These are phyloP conservation scores for Penicillium thymicola DNA, from an alignment of 2,329 filamentous ascomycete species.

Conservation along the genomic window DNA sequence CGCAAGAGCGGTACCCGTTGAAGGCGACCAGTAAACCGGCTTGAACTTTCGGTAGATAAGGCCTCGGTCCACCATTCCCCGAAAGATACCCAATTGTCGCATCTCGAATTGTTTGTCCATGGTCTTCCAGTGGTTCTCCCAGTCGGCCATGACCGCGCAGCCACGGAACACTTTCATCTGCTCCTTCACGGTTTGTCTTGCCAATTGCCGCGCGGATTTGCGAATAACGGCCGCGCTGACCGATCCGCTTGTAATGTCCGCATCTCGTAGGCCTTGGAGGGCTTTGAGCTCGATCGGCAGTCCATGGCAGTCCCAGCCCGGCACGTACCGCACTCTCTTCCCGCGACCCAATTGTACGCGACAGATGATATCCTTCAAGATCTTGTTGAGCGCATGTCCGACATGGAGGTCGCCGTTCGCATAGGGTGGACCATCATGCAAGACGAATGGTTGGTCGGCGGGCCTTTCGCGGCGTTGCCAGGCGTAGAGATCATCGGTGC, in stretches of 20 bases:
- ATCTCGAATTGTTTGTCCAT: conserved; percentile 62
- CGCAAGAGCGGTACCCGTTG: conserved; percentile 61
- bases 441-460: conserved; percentile 62
- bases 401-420: conserved; percentile 90
- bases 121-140: conserved; percentile 61
- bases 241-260: conserved; percentile 23
- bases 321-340: conserved; percentile 73
- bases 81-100: conserved; percentile 58
- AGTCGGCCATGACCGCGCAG: conserved; percentile 64
- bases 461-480: conserved; percentile 68
- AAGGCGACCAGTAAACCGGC: conserved; percentile 65
- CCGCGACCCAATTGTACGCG: conserved; percentile 77
- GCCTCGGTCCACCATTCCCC: conserved; percentile 59
- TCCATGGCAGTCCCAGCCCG: conserved; percentile 97
- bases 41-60: conserved; percentile 61
- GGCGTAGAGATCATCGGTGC: conserved; percentile 81
- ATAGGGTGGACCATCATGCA: conserved; percentile 96
- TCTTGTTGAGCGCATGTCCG: conserved; percentile 94
- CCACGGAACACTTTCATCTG: conserved; percentile 59
- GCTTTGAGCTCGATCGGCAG: conserved; percentile 97
- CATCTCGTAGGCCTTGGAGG: conserved; percentile 57
- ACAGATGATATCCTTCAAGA: conserved; percentile 90
- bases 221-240: conserved; percentile 50
- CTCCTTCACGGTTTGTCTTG: conserved; percentile 53
- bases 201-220: conserved; percentile 54